A percentile compares a stretch with the other conserved stretches of the same genome.
Conservation (phyloP, 305 asterid species). For the Solanum hybrid region DNA sequence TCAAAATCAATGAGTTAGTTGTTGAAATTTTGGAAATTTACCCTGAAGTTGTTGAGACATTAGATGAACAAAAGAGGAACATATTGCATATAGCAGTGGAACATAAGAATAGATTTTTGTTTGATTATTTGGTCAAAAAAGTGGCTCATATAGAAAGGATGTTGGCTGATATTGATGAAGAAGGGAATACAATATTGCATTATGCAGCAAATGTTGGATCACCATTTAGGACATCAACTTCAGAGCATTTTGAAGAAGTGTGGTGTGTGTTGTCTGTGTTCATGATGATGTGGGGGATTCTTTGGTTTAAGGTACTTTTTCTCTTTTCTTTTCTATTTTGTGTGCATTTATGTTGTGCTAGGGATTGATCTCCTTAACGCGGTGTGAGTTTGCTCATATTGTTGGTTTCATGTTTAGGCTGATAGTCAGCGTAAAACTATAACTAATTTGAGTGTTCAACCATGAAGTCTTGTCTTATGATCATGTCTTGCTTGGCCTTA, state of each 20-base stretch:
- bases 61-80: neutral
- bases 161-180: neutral
- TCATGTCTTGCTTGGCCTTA: neutral
- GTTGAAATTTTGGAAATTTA: neutral
- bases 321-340: neutral
- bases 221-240: neutral
- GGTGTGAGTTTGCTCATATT: neutral
- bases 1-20: neutral
- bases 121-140: neutral
- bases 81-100: slow-evolving; percentile 1
- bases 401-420: neutral
- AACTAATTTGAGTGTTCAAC: neutral
- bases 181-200: slow-evolving; percentile 2
- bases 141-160: slow-evolving; percentile 1
- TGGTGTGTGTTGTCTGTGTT: neutral
- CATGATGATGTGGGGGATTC: slow-evolving; percentile 9
- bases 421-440: neutral
- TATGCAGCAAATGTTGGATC: neutral
- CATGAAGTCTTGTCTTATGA: neutral
- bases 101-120: neutral
- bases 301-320: slow-evolving; percentile 11
- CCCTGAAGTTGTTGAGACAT: slow-evolving; percentile 1
- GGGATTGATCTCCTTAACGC: neutral
- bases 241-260: neutral
- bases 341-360: neutral